phyloP scores from a whole-genome alignment of 345 rosid genomes.

The Noccaea caerulescens region DNA sequence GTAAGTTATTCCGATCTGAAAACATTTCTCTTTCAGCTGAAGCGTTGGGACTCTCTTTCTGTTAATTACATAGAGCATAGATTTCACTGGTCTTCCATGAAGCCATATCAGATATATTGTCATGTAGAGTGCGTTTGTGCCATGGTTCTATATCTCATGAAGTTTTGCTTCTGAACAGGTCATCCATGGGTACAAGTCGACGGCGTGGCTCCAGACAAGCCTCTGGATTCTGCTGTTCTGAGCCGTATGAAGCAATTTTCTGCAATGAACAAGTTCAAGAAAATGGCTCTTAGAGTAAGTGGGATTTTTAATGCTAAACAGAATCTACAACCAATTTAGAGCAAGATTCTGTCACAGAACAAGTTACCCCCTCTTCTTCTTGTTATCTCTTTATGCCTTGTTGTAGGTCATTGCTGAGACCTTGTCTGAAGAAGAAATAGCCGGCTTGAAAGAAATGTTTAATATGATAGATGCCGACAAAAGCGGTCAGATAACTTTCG shows the following conservation, averaged over 20 bases:
- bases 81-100: slow-evolving; percentile 20
- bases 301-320: not conserved
- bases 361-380: slow-evolving; percentile 17
- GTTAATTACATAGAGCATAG: not conserved
- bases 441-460: slow-evolving; percentile 90
- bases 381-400: slow-evolving; percentile 12
- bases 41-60: not conserved
- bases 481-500: slow-evolving; percentile 84
- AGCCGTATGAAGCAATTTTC: slow-evolving; percentile 88
- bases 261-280: slow-evolving; percentile 93
- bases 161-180: slow-evolving; percentile 50
- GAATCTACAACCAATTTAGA: not conserved
- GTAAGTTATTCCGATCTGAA: slow-evolving; percentile 53
- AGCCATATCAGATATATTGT: slow-evolving; percentile 2
- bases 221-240: slow-evolving; percentile 86
- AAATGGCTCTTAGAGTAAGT: slow-evolving; percentile 79
- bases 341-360: not conserved
- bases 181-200: slow-evolving; percentile 92
- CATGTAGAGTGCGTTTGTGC: slow-evolving; percentile 21
- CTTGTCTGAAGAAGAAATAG: slow-evolving; percentile 90
- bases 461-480: slow-evolving; percentile 84
- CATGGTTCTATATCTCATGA: slow-evolving; percentile 6
- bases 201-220: slow-evolving; percentile 85
- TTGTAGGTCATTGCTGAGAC: slow-evolving; percentile 80
- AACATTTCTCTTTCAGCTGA: not conserved